Conservation (phyloP, 257 asterid species). For the Nicotiana obtusifolia region DNA sequence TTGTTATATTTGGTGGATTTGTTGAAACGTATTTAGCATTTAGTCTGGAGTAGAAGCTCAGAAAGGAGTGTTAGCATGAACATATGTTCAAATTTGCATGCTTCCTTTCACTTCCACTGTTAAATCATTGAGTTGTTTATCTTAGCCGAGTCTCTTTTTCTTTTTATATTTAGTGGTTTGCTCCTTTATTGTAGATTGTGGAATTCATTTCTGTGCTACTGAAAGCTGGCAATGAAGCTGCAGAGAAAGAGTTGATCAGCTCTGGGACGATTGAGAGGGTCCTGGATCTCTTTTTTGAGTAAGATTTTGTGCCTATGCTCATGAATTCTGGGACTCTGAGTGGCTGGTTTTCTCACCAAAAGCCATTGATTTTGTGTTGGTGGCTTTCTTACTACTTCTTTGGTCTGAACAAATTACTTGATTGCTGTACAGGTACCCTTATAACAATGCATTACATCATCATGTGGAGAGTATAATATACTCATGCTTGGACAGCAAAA, state of each 20-base stretch:
- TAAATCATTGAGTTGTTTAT: not conserved
- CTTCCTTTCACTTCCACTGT: not conserved
- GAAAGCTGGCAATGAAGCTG: conserved; percentile 77
- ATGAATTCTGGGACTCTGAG: not conserved
- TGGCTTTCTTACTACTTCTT: not conserved
- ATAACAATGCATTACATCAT: conserved; percentile 90
- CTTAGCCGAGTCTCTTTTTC: not conserved
- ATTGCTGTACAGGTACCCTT: conserved; percentile 62
- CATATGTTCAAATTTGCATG: not conserved
- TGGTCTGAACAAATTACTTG: not conserved
- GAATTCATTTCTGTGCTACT: conserved; percentile 78
- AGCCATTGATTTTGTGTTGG: conserved; percentile 1
- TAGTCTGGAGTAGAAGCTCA: not conserved
- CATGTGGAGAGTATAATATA: conserved; percentile 86
- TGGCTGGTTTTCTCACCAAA: not conserved
- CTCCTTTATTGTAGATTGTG: conserved; percentile 53
- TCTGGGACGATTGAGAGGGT: conserved; percentile 73
- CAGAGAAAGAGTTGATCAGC: conserved; percentile 69
- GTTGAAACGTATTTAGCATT: not conserved
- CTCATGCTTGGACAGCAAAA: conserved; percentile 84
- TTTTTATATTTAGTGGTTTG: not conserved
- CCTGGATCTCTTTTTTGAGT: conserved; percentile 91
- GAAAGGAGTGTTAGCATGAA: not conserved
- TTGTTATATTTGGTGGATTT: not conserved
- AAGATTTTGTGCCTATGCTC: conserved; percentile 25